These are phyloP conservation scores for Microstroma glucosiphilum DNA, from an alignment of 1,284 basidiomycete genomes.

Conservation along the genomic window DNA sequence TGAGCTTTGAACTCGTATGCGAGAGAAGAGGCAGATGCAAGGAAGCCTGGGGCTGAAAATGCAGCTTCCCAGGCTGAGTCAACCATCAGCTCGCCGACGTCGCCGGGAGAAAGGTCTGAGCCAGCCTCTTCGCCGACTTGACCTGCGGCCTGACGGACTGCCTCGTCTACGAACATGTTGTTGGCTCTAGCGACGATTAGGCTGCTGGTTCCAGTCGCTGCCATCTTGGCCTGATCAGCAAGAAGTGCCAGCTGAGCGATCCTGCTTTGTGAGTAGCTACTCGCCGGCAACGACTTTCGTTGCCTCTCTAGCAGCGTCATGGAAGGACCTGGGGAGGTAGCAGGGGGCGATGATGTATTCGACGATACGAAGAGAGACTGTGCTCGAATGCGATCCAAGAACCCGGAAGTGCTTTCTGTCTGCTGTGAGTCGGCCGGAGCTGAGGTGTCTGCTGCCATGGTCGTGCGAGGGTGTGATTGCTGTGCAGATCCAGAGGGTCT, in stretches of 20 bases:
- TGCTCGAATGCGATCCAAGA: too few relatives aligned
- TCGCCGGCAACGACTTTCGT: background rate
- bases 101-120: background rate
- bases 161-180: background rate
- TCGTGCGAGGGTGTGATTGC: too few relatives aligned
- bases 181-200: background rate
- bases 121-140: background rate
- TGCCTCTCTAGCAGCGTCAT: background rate
- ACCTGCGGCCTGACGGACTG: background rate
- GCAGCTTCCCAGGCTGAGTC: slow-evolving; percentile 2
- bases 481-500: too few relatives aligned
- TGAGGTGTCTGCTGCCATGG: too few relatives aligned
- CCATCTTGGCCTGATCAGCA: slow-evolving; percentile 4
- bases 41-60: background rate
- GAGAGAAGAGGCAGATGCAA: slow-evolving; percentile 1
- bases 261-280: background rate
- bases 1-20: background rate
- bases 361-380: background rate
- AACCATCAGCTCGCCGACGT: too few relatives aligned
- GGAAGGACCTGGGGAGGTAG: background rate
- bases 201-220: background rate
- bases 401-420: too few relatives aligned
- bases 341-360: background rate
- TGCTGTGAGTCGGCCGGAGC: too few relatives aligned
- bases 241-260: slow-evolving; percentile 4